Base-by-base conservation (phyloP, 345 rosid genomes). In the Camelina sativa region DNA sequence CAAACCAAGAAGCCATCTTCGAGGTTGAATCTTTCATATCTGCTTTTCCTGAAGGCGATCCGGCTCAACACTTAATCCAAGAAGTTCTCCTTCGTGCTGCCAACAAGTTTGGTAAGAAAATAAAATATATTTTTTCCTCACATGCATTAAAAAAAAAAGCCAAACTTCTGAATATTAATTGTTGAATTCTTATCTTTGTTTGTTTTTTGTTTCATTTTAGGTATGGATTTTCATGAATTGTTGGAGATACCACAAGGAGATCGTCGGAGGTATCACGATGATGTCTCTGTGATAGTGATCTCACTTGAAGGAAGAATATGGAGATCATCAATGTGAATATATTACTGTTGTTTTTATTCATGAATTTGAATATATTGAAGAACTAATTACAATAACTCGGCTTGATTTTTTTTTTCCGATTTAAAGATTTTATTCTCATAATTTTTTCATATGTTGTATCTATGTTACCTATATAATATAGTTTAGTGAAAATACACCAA, bases 281-380 rank as follows among this genome's bases (percentile, higher is more conserved):
- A 94, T 60, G 87, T 94, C 25, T 88, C 96, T 3, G 85, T 94
- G n/a, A 94, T 94, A 28, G 81, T 94, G 50, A 87, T 94, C 52
- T 94, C 98, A 59, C 83, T 94, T 28, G 92, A 90, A 70, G 97
- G 98, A 71, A 86, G 96, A 69, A 94, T 91, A 71, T 94, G 98
- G 98, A 83, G 90, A 67, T 95, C 99, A 6, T 87, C 89, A 3
- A 79, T 84, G 88, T 88, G 79, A 86, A 78, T 64, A 70, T 32
- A 57, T 48, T 40, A 28, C 28, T 50, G 34, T 53, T 53, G 5
- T 71, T 59, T 43, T 53, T 52, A 41, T 64, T 17, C 47, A 19
- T 64, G 34, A 53, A 51, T 40, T 13, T 75, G 37, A 58, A 60
- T 68, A 43, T 22, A 67, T 75, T 59, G 37, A 75, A 75, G 54